Evolutionary conservation across 495 filamentous ascomycete genomes (phyloP).

Genomic region (Lichenothelia convexa): DNA sequence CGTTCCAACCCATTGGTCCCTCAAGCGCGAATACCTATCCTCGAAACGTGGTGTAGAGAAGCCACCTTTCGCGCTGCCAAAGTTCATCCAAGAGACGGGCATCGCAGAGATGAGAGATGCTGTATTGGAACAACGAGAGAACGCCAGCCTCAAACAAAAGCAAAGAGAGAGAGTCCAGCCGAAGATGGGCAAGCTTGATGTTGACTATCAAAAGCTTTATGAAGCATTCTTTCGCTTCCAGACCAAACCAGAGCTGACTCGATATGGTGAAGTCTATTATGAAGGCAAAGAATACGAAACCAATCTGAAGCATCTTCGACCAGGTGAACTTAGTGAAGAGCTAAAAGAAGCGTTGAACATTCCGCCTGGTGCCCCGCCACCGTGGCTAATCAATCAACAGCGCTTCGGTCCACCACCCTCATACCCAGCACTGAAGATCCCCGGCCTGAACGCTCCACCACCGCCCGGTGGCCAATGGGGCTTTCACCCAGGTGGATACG

Average conservation of each 20-base stretch:
- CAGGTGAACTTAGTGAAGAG: slow-evolving; percentile 78
- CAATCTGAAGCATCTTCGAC: slow-evolving; percentile 71
- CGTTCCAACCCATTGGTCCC: slow-evolving; percentile 80
- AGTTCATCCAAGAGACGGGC: slow-evolving; percentile 94
- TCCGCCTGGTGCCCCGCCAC: slow-evolving; percentile 80
- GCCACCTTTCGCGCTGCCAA: slow-evolving; percentile 74
- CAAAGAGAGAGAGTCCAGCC: slow-evolving; percentile 86
- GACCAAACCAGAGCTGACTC: slow-evolving; percentile 81
- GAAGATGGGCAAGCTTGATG: slow-evolving; percentile 94
- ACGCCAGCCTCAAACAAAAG: slow-evolving; percentile 80
- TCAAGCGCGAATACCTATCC: slow-evolving; percentile 92
- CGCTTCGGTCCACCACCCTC: slow-evolving; percentile 82
- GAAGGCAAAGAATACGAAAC: slow-evolving; percentile 98
- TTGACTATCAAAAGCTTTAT: slow-evolving; percentile 94
- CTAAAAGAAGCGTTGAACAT: slow-evolving; percentile 89
- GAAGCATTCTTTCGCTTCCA: slow-evolving; percentile 97
- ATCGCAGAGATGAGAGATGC: slow-evolving; percentile 97
- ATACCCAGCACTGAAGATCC: slow-evolving; percentile 82
- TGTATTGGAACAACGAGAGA: slow-evolving; percentile 83
- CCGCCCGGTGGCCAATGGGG: slow-evolving; percentile 92
- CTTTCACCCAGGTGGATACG: slow-evolving; percentile 87
- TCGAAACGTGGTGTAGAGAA: slow-evolving; percentile 95
- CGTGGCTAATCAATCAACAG: slow-evolving; percentile 95
- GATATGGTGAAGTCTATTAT: slow-evolving; percentile 95
- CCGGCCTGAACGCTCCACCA: slow-evolving; percentile 86